Evolutionary conservation across 345 rosid genomes (phyloP), one percentile per base, ranked within the genome.

Genomic region (Ceriops decandra): DNA sequence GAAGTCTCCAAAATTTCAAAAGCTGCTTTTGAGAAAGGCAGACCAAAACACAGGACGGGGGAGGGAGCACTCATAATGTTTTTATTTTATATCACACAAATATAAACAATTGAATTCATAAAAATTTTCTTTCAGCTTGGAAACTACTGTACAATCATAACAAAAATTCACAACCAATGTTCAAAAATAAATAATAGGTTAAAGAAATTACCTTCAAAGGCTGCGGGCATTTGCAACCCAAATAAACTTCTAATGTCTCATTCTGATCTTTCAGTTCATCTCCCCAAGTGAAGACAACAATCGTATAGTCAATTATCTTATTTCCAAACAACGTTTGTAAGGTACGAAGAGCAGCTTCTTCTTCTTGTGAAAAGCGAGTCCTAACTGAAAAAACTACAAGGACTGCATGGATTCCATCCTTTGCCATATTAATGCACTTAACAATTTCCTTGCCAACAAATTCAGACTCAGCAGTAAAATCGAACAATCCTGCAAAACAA

Each of bases 341-440:
- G 83, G 81, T 79, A 47, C 68, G 81, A 19, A 93, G 77, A 1
- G 87, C 88, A 66, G 91, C 79, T 74, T 81, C 76, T 68, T 93
- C 98, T 72, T 91, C 97, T 57, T 84, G 83, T 0, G 93, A 73
- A 70, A 87, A 87, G 4, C 96, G 86, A 20, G 76, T 77, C 67
- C 87, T 82, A 51, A 87, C 93, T 0, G 96, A 82, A 70, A 88
- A 86, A n/a, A 95, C 97, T 28, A 89, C 67, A 60, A 91, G 71
- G 52, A 95, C 81, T 3, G 96, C 93, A 64, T 89, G 91, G 64
- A 93, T 91, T n/a, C 97, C 99, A 71, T 84, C 92, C 83, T 88
- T 90, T 15, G 95, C 99, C 80, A 91, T 67, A 54, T 80, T 84
- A 38, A 91, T 86, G 64, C 95, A 91, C 68, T 82, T 88, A 65